Evolutionary conservation across 495 filamentous ascomycete species (phyloP).

Genomic region (Hypoxylon fragiforme): DNA sequence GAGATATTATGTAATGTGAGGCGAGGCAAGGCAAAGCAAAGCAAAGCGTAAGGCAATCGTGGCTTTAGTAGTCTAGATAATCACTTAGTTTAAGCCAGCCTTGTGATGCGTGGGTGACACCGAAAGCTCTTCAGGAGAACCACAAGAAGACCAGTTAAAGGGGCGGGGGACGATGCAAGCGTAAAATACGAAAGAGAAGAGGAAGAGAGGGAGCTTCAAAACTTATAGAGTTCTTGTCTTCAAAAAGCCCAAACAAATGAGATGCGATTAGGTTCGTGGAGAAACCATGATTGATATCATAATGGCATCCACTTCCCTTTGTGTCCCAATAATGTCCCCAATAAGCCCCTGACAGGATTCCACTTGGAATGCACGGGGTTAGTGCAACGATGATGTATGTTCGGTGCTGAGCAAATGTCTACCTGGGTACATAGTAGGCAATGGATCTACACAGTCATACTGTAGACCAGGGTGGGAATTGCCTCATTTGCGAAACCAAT

Average conservation of each 20-base stretch:
- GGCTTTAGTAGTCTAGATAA: no score
- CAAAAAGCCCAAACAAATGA: neutral
- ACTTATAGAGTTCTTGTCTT: neutral
- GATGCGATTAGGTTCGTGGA: neutral
- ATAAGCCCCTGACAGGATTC: constrained; percentile 15
- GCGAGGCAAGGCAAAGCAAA: neutral
- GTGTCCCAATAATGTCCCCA: neutral
- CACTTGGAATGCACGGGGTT: constrained; percentile 19
- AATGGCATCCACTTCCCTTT: neutral
- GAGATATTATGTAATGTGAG: neutral
- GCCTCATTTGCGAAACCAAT: constrained; percentile 16
- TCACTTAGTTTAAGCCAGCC: no score
- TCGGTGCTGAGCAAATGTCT: neutral
- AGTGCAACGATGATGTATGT: neutral
- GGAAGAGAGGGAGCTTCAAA: neutral
- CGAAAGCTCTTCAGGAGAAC: no score
- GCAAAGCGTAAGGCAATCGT: no score
- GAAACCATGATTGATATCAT: neutral
- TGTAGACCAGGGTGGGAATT: constrained; percentile 12
- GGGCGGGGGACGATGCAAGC: no score
- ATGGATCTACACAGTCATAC: no score
- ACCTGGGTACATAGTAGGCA: no score
- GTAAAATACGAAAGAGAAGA: neutral
- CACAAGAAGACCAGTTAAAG: no score
- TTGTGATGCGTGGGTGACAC: no score